Conservation (phyloP, 129 eudicot species). For the Pseudognaphalium luteoalbum region DNA sequence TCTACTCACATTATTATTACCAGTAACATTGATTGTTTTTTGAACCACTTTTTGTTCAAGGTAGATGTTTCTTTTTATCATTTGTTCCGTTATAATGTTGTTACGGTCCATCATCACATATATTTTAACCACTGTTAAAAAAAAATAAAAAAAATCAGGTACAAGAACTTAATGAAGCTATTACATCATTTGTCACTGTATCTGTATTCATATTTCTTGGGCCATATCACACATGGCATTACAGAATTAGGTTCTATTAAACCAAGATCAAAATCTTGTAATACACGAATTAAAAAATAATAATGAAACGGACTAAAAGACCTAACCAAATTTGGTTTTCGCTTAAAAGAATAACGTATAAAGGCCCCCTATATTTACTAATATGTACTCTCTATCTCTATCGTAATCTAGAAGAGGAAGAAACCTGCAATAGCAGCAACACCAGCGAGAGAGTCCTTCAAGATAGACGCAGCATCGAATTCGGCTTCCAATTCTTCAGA, state of each 20-base stretch:
- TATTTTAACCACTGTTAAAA: background rate
- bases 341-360: background rate
- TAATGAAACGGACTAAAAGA: no score
- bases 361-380: constrained; percentile 3
- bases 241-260: constrained; percentile 1
- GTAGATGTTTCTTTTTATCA: no score
- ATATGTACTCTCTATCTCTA: constrained; percentile 9
- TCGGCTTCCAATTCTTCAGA: constrained; percentile 5
- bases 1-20: no score
- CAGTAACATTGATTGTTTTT: no score
- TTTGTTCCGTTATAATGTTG: background rate
- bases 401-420: constrained; percentile 33
- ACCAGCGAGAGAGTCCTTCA: constrained; percentile 39
- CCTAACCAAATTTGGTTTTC: no score
- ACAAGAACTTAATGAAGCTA: background rate
- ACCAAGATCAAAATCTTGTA: constrained; percentile 1
- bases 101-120: background rate
- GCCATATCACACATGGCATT: constrained; percentile 18
- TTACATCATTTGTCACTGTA: background rate
- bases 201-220: constrained; percentile 6
- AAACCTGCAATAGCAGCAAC: constrained; percentile 51
- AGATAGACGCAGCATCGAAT: constrained; percentile 18
- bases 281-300: background rate
- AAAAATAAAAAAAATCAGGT: background rate
- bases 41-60: no score